Conservation (phyloP, 768 basidiomycete species). For the Amanita muscaria region DNA sequence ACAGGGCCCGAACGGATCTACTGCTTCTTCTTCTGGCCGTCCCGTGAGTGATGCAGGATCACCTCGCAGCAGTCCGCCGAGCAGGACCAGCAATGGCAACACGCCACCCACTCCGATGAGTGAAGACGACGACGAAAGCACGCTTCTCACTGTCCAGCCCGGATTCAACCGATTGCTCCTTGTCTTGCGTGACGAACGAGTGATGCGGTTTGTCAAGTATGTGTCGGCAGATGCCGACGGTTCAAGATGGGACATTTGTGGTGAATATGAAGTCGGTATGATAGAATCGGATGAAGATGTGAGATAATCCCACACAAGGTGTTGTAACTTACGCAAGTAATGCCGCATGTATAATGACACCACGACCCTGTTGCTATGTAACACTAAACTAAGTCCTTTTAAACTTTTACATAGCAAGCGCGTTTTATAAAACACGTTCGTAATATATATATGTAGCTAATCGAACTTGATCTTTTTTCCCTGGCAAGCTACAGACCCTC, state of each 20-base stretch:
- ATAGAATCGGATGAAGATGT: conserved; percentile 48
- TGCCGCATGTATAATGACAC: no score
- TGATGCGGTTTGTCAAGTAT: conserved; percentile 95
- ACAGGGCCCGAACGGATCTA: no score
- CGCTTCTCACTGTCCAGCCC: conserved; percentile 79
- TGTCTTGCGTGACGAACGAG: conserved; percentile 85
- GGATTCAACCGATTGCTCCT: conserved; percentile 85
- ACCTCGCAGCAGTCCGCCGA: background rate
- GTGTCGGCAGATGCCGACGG: conserved; percentile 83
- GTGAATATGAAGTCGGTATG: conserved; percentile 87
- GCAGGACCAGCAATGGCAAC: background rate
- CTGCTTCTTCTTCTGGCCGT: background rate
- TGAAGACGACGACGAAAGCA: conserved; percentile 51
- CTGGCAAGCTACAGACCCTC: no score
- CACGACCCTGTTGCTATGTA: no score
- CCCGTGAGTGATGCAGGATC: background rate
- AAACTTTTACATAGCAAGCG: no score
- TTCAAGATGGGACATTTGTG: conserved; percentile 88
- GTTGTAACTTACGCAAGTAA: no score
- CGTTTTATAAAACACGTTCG: no score
- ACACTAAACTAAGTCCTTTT: no score
- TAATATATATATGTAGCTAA: no score
- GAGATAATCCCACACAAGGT: background rate
- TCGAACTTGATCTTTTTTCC: no score
- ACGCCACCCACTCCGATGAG: conserved; percentile 7